Base-by-base conservation (phyloP, 768 basidiomycete species). In the Suillus paluster region DNA sequence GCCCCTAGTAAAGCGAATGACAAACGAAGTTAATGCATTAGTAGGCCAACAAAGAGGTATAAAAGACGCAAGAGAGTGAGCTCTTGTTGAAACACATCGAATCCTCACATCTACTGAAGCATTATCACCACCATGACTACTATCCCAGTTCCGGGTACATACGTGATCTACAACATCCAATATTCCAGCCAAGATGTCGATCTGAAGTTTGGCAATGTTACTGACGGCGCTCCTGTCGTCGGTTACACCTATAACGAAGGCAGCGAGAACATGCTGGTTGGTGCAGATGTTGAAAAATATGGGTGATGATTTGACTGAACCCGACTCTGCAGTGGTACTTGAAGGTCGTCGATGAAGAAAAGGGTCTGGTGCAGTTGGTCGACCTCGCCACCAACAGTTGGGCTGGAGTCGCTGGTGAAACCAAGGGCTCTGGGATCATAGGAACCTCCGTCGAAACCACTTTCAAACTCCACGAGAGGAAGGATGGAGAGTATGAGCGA, bases 81-180 rank as follows among this genome's bases (percentile, higher is more conserved):
- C 48, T 49, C 25, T 49, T 49, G 25, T 49, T 27, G 25, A 49
- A 48, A 17, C 48, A 2, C 48, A 49, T 27, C 48, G 15, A 49
- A 49, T 25, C 25, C 15, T 49, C 10, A 27, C 48, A 19, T 25
- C 48, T 27, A 49, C 48, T 27, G 27, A 27, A 49, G 17, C 4
- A 19, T 49, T 25, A 49, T 49, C 15, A 27, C 46, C 25, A 48
- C 17, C 48, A 49, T 49, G 48, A 49, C 48, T 19, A 49, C 48
- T 19, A 49, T 49, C 25, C 48, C 48, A 49, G 48, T 27, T 27
- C 48, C 48, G 17, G 48, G 48, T 25, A 49, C 25, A 19, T 49
- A 49, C 48, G 25, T 49, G 25, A 49, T 49, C 48, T 49, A 49
- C 48, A 49, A 49, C 25, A 49, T 49, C 48, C 48, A 49, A 49